Percentiles rank a stretch among this genome's conserved stretches.
Evolutionary conservation across 495 filamentous ascomycete species (phyloP).

Genomic region (Hypoxylon crocopeplum): DNA sequence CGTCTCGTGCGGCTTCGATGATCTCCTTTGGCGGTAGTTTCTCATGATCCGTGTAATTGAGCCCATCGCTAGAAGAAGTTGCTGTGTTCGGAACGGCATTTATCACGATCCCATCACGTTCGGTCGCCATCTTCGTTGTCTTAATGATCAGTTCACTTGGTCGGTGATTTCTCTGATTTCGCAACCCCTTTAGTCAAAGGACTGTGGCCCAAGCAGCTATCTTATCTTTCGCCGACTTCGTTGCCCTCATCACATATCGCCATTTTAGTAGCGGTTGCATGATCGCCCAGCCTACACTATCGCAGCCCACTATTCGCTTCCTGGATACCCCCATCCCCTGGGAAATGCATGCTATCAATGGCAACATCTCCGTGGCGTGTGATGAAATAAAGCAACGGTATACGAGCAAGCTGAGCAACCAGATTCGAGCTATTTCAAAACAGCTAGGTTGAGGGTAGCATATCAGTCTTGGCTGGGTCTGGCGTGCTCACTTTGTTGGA

Average conservation of each 20-base stretch:
- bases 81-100: neutral
- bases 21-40: no score
- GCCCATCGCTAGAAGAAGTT: conserved; percentile 6
- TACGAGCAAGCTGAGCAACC: conserved; percentile 7
- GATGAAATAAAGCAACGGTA: conserved; percentile 25
- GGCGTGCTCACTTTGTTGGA: conserved; percentile 28
- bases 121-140: conserved; percentile 1
- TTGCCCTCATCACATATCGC: conserved; percentile 7
- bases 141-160: neutral
- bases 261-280: conserved; percentile 22
- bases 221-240: conserved; percentile 13
- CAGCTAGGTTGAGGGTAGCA: conserved; percentile 8
- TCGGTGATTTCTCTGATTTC: neutral
- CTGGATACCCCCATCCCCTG: neutral
- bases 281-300: conserved; percentile 3
- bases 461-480: conserved; percentile 17
- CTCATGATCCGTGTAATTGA: conserved; percentile 6
- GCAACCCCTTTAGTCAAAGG: neutral
- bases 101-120: neutral
- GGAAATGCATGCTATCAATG: neutral
- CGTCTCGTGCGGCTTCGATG: no score
- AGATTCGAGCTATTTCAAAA: conserved; percentile 18
- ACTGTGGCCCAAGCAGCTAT: neutral
- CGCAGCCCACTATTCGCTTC: neutral
- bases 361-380: conserved; percentile 19